A percentile compares a stretch with the other conserved stretches of the same genome.
phyloP scores from a whole-genome alignment of 139 green algal species.

The Chlamydomonas sphaeroides region DNA sequence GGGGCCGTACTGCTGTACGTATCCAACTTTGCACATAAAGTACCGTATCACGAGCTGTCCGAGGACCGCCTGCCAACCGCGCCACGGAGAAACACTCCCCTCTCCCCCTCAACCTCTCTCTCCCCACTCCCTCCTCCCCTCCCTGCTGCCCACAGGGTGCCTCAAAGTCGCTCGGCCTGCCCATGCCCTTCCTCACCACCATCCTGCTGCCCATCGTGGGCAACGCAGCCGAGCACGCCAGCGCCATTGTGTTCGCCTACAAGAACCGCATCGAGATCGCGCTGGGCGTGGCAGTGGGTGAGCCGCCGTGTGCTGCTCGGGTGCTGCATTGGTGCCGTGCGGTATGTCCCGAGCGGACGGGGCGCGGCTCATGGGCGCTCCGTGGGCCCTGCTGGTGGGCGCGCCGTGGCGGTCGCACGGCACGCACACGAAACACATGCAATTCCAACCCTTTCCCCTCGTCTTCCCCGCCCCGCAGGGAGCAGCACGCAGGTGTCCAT shows the following conservation, averaged over 20 bases:
- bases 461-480: conserved; percentile 40
- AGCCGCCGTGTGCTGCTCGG: background rate
- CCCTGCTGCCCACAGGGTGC: conserved; percentile 45
- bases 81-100: too few species aligned
- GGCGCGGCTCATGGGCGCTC: too few species aligned
- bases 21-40: too few species aligned
- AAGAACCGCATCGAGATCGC: conserved; percentile 92
- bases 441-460: background rate
- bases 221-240: conserved; percentile 93
- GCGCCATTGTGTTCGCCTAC: conserved; percentile 88
- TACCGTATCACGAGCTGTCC: too few species aligned
- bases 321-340: background rate
- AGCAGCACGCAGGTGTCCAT: conserved; percentile 73
- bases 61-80: too few species aligned
- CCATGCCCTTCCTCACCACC: conserved; percentile 84
- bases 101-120: too few species aligned
- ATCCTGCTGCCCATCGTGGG: conserved; percentile 91
- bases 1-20: too few species aligned
- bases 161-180: conserved; percentile 64
- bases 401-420: too few species aligned
- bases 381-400: too few species aligned
- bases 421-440: too few species aligned
- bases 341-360: too few species aligned
- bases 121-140: background rate
- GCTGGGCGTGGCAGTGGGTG: conserved; percentile 84